Evolutionary conservation across 2,329 filamentous ascomycete species (phyloP).

Genomic region (Colletotrichum camelliae): DNA sequence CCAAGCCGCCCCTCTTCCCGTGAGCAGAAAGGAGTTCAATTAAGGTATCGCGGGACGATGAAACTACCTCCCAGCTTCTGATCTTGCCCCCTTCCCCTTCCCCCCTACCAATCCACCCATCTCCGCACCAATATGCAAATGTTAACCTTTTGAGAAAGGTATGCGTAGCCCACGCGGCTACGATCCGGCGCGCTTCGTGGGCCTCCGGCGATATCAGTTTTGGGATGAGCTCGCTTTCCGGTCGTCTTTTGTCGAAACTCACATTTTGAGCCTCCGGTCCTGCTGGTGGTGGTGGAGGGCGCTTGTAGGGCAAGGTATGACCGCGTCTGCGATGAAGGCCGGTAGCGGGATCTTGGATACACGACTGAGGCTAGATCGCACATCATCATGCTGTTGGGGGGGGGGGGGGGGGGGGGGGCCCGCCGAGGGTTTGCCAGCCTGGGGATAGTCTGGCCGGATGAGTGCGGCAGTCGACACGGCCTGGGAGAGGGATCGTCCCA

Average conservation of each 20-base stretch:
- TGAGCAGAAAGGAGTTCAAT: not conserved
- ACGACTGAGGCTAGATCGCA: not conserved
- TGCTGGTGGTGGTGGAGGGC: not conserved
- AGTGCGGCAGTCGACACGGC: not conserved
- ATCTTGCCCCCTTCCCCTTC: not conserved
- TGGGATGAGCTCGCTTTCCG: not conserved
- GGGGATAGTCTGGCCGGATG: not conserved
- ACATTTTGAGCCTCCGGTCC: conserved; percentile 7
- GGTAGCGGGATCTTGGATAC: not conserved
- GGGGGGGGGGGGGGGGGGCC: not conserved
- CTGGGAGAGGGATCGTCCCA: not conserved
- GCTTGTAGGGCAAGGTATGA: not conserved
- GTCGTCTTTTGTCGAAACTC: not conserved
- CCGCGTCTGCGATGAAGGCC: not conserved
- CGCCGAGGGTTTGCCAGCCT: not conserved
- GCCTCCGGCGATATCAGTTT: not conserved
- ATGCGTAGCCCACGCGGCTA: not conserved
- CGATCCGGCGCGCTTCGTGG: not conserved
- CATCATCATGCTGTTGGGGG: not conserved
- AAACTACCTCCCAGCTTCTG: not conserved
- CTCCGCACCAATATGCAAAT: not conserved
- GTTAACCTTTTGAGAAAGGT: not conserved
- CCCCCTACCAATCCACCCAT: not conserved
- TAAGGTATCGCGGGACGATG: conserved; percentile 2
- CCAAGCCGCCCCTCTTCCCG: not conserved